A percentile compares a stretch with the other conserved stretches of the same genome.
These are phyloP conservation scores for Hyaloscypha bicolor DNA, from an alignment of 495 filamentous ascomycete species.

Conservation along the genomic window DNA sequence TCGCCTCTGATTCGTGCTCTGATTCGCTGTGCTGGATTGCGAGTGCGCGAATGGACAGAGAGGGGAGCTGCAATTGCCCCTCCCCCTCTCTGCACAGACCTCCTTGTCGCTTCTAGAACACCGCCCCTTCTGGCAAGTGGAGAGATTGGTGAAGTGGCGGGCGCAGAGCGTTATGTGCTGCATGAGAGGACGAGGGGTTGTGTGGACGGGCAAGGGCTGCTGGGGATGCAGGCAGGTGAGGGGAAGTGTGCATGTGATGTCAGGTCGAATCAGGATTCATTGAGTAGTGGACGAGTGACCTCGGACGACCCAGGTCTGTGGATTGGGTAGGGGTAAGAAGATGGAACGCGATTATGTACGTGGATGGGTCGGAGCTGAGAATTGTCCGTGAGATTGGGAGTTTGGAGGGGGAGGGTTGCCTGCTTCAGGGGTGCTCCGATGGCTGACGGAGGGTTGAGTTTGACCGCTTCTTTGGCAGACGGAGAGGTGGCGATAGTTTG, in stretches of 20 bases:
- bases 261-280: neutral
- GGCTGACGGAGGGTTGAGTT: neutral
- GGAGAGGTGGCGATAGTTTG: neutral
- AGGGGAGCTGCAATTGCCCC: too few species aligned
- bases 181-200: constrained; percentile 3
- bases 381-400: neutral
- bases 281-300: neutral
- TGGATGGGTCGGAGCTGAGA: neutral
- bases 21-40: too few species aligned
- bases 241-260: neutral
- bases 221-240: neutral
- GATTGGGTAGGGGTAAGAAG: neutral
- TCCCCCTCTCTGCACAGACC: too few species aligned
- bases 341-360: neutral
- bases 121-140: too few species aligned
- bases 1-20: too few species aligned
- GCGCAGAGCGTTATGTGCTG: neutral
- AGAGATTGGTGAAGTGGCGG: too few species aligned
- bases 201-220: constrained; percentile 1
- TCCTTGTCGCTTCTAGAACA: too few species aligned
- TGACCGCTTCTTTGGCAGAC: neutral
- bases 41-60: too few species aligned
- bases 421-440: neutral
- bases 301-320: neutral
- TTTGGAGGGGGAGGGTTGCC: neutral